Percentiles rank a stretch among this genome's conserved stretches.
Conservation (phyloP, 2,329 filamentous ascomycete species). For the Orbilia ellipsospora region DNA sequence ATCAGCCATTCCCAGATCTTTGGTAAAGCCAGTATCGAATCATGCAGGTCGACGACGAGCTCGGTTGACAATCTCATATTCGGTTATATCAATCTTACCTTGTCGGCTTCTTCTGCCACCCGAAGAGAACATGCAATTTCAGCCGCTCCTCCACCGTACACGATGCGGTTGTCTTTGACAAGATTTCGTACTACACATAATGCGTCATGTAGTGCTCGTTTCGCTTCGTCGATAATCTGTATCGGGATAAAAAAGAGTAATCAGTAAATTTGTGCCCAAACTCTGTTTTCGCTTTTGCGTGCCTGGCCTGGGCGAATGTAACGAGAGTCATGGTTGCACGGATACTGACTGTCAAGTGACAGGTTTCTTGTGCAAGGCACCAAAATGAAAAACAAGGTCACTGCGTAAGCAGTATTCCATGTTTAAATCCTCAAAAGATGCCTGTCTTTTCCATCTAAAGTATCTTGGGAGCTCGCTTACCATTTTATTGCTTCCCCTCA, state of each 20-base stretch:
- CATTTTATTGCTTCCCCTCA: constrained; percentile 99
- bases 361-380: constrained; percentile 23
- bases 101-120: constrained; percentile 91
- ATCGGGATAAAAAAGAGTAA: constrained; percentile 26
- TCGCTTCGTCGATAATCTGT: constrained; percentile 98
- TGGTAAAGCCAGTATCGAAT: constrained; percentile 48
- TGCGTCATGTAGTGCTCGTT: constrained; percentile 95
- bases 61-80: constrained; percentile 26
- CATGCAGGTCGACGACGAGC: constrained; percentile 17
- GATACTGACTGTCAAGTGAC: constrained; percentile 53
- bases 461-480: constrained; percentile 65
- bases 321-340: constrained; percentile 42
- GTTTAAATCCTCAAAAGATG: constrained; percentile 11
- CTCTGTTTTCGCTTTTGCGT: constrained; percentile 31
- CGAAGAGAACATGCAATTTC: constrained; percentile 97
- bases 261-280: constrained; percentile 21
- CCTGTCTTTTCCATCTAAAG: background rate
- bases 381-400: constrained; percentile 15
- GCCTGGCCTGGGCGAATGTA: constrained; percentile 33
- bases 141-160: constrained; percentile 95
- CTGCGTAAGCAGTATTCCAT: background rate
- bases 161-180: constrained; percentile 93
- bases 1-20: constrained; percentile 53
- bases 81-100: constrained; percentile 65
- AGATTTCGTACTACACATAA: constrained; percentile 97